phyloP scores from a whole-genome alignment of 768 basidiomycete genomes.

The Rhizopogon rudus region DNA sequence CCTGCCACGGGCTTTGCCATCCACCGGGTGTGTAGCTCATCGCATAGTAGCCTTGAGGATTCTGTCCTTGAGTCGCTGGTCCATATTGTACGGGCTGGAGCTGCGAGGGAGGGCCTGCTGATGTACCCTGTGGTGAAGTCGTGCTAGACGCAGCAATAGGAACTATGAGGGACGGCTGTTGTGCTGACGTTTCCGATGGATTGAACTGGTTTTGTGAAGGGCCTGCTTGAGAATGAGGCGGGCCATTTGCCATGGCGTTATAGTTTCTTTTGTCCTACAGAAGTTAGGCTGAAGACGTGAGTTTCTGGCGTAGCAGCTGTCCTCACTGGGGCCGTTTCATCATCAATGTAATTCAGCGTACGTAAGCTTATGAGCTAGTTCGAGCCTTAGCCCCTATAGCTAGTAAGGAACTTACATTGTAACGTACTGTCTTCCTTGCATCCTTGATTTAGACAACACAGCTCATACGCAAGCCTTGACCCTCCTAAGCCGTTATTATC shows the following conservation, averaged over 20 bases:
- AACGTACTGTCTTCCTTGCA: too few species aligned
- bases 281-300: too few species aligned
- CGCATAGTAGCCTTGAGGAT: conserved; percentile 25
- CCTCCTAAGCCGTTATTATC: too few species aligned
- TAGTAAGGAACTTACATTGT: too few species aligned
- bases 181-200: conserved; percentile 5
- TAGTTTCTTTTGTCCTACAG: neutral
- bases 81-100: conserved; percentile 14
- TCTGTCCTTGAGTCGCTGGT: conserved; percentile 13
- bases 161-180: conserved; percentile 5
- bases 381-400: too few species aligned
- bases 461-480: too few species aligned
- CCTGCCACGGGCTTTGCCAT: conserved; percentile 30
- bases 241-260: conserved; percentile 33
- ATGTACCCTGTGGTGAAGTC: conserved; percentile 6
- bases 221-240: conserved; percentile 36
- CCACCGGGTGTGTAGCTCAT: conserved; percentile 27
- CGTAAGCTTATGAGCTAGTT: too few species aligned
- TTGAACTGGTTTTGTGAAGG: conserved; percentile 23
- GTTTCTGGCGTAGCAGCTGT: too few species aligned
- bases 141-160: conserved; percentile 7
- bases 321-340: too few species aligned
- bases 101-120: conserved; percentile 14
- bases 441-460: too few species aligned
- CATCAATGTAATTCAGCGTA: too few species aligned